These are phyloP conservation scores for Tricharina praecox DNA, from an alignment of 495 filamentous ascomycete species.

Conservation along the genomic window DNA sequence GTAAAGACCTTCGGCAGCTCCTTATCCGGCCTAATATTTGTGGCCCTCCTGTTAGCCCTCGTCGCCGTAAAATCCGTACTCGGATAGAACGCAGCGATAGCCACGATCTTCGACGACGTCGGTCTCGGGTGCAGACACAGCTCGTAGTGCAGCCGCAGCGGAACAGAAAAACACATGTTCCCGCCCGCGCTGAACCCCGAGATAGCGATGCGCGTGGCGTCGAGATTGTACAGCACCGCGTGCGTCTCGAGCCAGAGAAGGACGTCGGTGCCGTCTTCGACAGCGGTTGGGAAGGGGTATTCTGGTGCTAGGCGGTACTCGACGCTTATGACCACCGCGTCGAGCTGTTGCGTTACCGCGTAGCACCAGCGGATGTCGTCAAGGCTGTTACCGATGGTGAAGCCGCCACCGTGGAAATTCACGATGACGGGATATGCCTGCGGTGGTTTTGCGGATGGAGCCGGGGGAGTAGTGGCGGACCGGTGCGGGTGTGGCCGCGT, in stretches of 20 bases:
- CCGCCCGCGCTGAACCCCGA: constrained; percentile 80
- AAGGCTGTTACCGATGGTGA: constrained; percentile 51
- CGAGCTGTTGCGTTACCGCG: constrained; percentile 35
- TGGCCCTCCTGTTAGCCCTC: constrained; percentile 53
- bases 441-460: neutral
- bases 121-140: constrained; percentile 4
- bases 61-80: constrained; percentile 64
- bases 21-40: constrained; percentile 45
- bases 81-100: constrained; percentile 67
- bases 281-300: constrained; percentile 55
- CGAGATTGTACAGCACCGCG: constrained; percentile 28
- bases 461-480: neutral
- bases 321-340: constrained; percentile 49
- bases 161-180: constrained; percentile 69
- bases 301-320: constrained; percentile 66
- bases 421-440: constrained; percentile 40
- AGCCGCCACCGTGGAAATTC: constrained; percentile 67
- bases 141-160: constrained; percentile 44
- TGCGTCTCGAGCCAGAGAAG: constrained; percentile 35
- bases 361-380: constrained; percentile 58
- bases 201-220: constrained; percentile 47
- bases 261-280: constrained; percentile 60
- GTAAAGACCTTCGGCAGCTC: constrained; percentile 59
- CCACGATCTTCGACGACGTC: constrained; percentile 27
- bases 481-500: constrained; percentile 17